Conservation (phyloP, 371 early-diverging fungal species). For the Mortierella sp. region DNA sequence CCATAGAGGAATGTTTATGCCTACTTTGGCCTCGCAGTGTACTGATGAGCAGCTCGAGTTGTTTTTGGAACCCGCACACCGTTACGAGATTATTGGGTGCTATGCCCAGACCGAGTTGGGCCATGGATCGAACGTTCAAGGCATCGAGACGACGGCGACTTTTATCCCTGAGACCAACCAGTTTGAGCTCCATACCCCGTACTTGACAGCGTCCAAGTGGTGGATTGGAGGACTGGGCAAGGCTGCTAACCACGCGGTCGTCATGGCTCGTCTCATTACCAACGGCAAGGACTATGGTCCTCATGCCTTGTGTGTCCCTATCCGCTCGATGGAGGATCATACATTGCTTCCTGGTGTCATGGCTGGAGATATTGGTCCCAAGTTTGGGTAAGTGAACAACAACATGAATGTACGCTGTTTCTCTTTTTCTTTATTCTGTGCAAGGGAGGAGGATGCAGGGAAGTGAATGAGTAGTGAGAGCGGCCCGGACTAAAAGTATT, state of each 20-base stretch:
- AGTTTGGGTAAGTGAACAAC: slow-evolving; percentile 79
- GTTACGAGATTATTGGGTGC: slow-evolving; percentile 88
- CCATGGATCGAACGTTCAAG: slow-evolving; percentile 93
- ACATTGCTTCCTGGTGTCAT: slow-evolving; percentile 73
- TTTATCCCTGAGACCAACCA: slow-evolving; percentile 87
- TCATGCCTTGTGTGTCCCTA: slow-evolving; percentile 80
- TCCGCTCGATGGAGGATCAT: slow-evolving; percentile 76
- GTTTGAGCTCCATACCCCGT: slow-evolving; percentile 93
- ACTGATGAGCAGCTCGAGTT: slow-evolving; percentile 84
- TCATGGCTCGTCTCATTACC: slow-evolving; percentile 86
- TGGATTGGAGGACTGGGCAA: slow-evolving; percentile 96
- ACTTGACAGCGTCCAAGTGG: slow-evolving; percentile 94
- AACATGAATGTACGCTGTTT: slow-evolving; percentile 17
- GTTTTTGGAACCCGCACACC: slow-evolving; percentile 80
- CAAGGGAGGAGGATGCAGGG: background rate
- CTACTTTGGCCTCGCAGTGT: slow-evolving; percentile 80
- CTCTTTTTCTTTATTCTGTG: slow-evolving; percentile 75
- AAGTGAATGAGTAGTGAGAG: background rate
- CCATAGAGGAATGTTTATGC: slow-evolving; percentile 73
- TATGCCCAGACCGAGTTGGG: slow-evolving; percentile 95
- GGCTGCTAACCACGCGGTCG: slow-evolving; percentile 87
- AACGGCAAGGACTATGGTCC: slow-evolving; percentile 84
- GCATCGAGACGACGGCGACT: slow-evolving; percentile 95
- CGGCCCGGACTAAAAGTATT: background rate
- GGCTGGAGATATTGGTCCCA: slow-evolving; percentile 81